Evolutionary conservation across 257 asterid species (phyloP), one percentile per base, ranked within the genome.

Genomic region (Rauvolfia tetraphylla): DNA sequence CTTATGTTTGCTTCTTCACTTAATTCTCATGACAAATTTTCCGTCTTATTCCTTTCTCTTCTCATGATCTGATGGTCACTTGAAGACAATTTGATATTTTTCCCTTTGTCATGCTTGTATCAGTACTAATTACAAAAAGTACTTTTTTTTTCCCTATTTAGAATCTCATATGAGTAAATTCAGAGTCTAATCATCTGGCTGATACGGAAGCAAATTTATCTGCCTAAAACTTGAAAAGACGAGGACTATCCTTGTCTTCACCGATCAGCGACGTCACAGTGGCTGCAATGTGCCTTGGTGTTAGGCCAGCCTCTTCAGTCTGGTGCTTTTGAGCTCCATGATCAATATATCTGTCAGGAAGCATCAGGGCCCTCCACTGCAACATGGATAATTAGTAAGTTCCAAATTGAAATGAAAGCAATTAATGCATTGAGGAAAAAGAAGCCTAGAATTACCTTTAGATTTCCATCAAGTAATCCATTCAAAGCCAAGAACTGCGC

Each of bases 361-460:
- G 87, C 83, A 85, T 81, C 89, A 88, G 88, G 5, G 96, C 82
- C 79, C 96, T 84, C 96, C 89, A 90, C 92, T 89, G 78, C 74
- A 77, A 31, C 65, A 59, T 9, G 7, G 34, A 10, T 20, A 59
- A 36, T 7, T 27, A 61, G 4, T 18, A 18, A 63, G 38, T 14
- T 62, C 3, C 12, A 0, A 39, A 42, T 25, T 14, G 27, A 53
- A 53, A 53, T 53, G 4, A 49, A 49, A 13, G 20, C n/a, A n/a
- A n/a, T n/a, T 49, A 49, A 49, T 1, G 54, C 22, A 17, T 49
- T 49, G 20, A 49, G 4, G 5, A 14, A 31, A 8, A 41, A 15
- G 36, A 41, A 39, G 11, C 3, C 25, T 2, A 33, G 38, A 15
- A 54, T 42, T 78, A 89, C 95, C 88, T 90, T 90, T 10, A 90